Evolutionary conservation across 2,329 filamentous ascomycete species (phyloP).

Genomic region (Claviceps pazoutovae): DNA sequence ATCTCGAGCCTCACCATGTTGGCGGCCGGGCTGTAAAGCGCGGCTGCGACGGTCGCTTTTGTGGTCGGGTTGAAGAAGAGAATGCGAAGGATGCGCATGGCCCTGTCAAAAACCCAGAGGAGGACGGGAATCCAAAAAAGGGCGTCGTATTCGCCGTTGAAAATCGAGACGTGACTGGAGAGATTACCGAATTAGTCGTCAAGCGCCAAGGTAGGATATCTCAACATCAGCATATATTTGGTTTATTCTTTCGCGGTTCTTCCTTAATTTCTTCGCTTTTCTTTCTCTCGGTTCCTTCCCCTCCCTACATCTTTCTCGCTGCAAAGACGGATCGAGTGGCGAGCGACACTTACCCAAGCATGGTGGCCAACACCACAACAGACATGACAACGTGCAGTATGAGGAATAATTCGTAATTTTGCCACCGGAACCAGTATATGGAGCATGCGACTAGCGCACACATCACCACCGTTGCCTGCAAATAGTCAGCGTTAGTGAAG

Average conservation of each 20-base stretch:
- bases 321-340: neutral
- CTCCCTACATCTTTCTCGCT: no score
- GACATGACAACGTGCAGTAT: constrained; percentile 37
- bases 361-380: constrained; percentile 31
- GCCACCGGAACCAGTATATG: constrained; percentile 34
- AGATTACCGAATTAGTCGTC: neutral
- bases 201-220: no score
- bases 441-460: constrained; percentile 32
- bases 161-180: constrained; percentile 35
- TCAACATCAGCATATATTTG: neutral
- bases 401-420: constrained; percentile 38
- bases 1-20: constrained; percentile 29
- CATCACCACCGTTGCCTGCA: constrained; percentile 31
- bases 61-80: constrained; percentile 24
- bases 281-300: neutral
- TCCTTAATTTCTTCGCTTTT: neutral
- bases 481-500: neutral
- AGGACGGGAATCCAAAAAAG: constrained; percentile 34
- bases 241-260: neutral
- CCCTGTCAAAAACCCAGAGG: constrained; percentile 36
- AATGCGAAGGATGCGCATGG: constrained; percentile 29
- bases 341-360: constrained; percentile 31
- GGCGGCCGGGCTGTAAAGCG: constrained; percentile 21
- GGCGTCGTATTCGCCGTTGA: constrained; percentile 31
- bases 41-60: constrained; percentile 21